Base-by-base conservation (phyloP, 2,329 filamentous ascomycete species). In the Chaetomiaceae sp. region DNA sequence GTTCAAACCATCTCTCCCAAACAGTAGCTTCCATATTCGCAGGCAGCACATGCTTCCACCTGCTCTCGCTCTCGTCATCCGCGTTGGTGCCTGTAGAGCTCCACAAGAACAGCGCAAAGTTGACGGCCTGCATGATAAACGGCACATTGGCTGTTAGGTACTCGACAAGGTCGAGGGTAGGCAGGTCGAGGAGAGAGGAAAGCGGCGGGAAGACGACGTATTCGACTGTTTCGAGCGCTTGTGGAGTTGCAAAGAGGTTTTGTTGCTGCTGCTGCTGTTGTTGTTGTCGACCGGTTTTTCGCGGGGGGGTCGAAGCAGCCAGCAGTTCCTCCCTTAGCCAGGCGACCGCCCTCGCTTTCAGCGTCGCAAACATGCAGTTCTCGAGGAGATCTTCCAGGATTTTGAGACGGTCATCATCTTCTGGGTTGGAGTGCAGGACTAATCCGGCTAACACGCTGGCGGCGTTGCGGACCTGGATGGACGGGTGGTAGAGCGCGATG, bases 261-360 rank as follows among this genome's bases (percentile, higher is more conserved):
- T 64, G 51, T 66, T 68, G 5, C 67, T 58, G 27, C 62, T 56
- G 33, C 63, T 63, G 2, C 58, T 59, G 16, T 48, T 65, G 23
- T 61, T 25, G 25, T 25, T 32, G 41, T 36, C 23, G 32, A 34
- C 5, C 5, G 25, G 25, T 27, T n/a, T n/a, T n/a, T n/a, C n/a
- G n/a, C 25, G 25, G 25, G 9, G 30, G 44, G 2, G 44, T 3
- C 2, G 43, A 51, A 3, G 78, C 75, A 4, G 72, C 65, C 8
- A 84, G 72, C 14, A 85, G 69, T 63, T 86, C 83, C 60, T 85
- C 82, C 49, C 81, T 77, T 30, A 85, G 67, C 83, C 83, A 86
- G 4, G 75, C 75, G 4, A 86, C 75, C 0, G 82, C 82, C 37
- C 79, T 81, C 8, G 79, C 82, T 64, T 84, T 84, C 33, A 86